Base-by-base conservation (phyloP, 2,329 filamentous ascomycete genomes). In the Hirsutella rhossiliensis region DNA sequence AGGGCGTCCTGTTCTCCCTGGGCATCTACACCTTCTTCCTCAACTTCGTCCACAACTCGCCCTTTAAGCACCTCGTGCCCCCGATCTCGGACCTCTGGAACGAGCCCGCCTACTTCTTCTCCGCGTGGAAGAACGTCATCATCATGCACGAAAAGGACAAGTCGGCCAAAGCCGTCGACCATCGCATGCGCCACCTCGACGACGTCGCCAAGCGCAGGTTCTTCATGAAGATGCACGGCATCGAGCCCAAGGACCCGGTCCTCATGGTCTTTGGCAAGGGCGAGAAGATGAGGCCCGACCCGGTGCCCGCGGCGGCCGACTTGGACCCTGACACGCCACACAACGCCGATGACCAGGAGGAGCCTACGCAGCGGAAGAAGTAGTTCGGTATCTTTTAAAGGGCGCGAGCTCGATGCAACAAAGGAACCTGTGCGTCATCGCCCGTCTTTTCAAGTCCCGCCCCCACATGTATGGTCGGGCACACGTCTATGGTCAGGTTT, bases 141-240 rank as follows among this genome's bases (percentile, higher is more conserved):
- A 72, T 77, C 48, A 73, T 94, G 67, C 84, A 94, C 59, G 76
- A 84, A 52, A 75, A 80, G 54, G 82, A 89, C 61, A 76, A 77
- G 51, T 82, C 80, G 28, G 69, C 75, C 50, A 67, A 80, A 57
- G 83, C 84, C 27, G 71, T 75, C 43, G 85, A 89, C 63, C 79
- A 80, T 66, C 76, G 89, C 44, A 76, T 78, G 56, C 75, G 75
- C 57, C 80, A 80, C 52, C 73, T 87, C 45, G 87, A 95, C 52
- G 92, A 98, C 66, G 82, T 92, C 27, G 76, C 82, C 62, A 95
- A 96, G 77, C 76, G 90, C 55, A 77, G 77, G 48, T 80, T 85
- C 62, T 98, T 87, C 65, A 80, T 89, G 56, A 82, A 87, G 64
- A 87, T 84, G 48, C 87, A 95, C 69, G 88, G 87, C 11, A 62